Evolutionary conservation across 1,284 basidiomycete genomes (phyloP).

Genomic region (Leccinum pachyderme): DNA sequence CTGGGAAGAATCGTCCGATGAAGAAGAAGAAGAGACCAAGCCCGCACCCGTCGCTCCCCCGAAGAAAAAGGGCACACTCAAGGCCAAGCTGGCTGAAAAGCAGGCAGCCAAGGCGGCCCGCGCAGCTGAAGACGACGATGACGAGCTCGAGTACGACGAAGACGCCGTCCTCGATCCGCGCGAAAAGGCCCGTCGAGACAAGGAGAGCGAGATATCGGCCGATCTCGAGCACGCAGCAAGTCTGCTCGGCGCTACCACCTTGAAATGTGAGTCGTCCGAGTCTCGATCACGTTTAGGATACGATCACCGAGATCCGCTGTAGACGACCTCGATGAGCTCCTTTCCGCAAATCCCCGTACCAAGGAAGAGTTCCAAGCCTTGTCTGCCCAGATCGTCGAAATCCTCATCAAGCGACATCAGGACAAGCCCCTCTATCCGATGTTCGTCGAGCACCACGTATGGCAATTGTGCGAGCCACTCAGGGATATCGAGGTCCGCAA

Average conservation of each 20-base stretch:
- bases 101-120: conserved; percentile 64
- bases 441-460: conserved; percentile 81
- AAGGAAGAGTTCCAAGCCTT: conserved; percentile 82
- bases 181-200: conserved; percentile 73
- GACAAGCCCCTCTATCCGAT: conserved; percentile 76
- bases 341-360: conserved; percentile 75
- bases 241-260: conserved; percentile 68
- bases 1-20: conserved; percentile 90
- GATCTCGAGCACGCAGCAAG: conserved; percentile 84
- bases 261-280: conserved; percentile 49
- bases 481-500: conserved; percentile 89
- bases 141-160: conserved; percentile 60
- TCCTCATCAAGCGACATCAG: conserved; percentile 74
- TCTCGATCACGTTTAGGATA: neutral
- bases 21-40: conserved; percentile 66
- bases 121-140: conserved; percentile 32
- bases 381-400: conserved; percentile 70
- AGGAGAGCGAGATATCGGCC: conserved; percentile 77
- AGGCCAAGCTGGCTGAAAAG: conserved; percentile 87
- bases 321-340: conserved; percentile 63
- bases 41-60: conserved; percentile 56
- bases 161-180: conserved; percentile 79
- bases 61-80: conserved; percentile 89
- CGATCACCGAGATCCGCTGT: neutral
- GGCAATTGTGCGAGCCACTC: conserved; percentile 69